A percentile compares a stretch with the other conserved stretches of the same genome.
phyloP scores from a whole-genome alignment of 305 asterid species.

The Solanum chacoense region DNA sequence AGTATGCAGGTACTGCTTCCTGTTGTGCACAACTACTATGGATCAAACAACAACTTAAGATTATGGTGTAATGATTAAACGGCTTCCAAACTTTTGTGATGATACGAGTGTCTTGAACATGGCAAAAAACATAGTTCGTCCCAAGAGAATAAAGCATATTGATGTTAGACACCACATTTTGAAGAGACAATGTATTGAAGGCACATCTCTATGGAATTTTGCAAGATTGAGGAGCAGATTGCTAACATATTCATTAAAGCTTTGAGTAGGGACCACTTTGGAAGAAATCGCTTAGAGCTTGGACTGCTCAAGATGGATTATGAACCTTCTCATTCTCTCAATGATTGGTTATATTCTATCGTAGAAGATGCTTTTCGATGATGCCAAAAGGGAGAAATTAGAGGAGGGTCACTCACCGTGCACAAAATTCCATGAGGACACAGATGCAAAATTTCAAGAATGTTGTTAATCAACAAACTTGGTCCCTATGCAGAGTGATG shows the following conservation, averaged over 20 bases:
- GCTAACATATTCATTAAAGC: background rate
- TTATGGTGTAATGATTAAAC: background rate
- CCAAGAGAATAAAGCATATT: background rate
- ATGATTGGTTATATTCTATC: background rate
- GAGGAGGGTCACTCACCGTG: background rate
- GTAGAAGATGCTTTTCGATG: background rate
- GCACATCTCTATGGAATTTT: background rate
- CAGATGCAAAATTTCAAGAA: background rate
- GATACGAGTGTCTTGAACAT: background rate
- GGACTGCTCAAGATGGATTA: background rate
- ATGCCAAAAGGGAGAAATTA: background rate
- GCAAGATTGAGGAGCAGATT: background rate
- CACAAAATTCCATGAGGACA: background rate
- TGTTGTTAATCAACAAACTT: background rate
- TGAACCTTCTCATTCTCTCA: background rate
- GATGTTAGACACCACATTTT: background rate
- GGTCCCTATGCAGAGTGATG: background rate
- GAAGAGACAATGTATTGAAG: background rate
- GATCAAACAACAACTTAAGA: background rate
- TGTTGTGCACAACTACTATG: background rate
- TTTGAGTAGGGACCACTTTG: background rate
- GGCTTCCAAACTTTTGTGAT: background rate
- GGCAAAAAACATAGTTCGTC: background rate
- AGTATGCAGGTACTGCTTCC: background rate
- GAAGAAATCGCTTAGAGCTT: background rate